These are phyloP conservation scores for Ceratobasidium sp. DNA, from an alignment of 1,284 basidiomycete genomes.

Conservation along the genomic window DNA sequence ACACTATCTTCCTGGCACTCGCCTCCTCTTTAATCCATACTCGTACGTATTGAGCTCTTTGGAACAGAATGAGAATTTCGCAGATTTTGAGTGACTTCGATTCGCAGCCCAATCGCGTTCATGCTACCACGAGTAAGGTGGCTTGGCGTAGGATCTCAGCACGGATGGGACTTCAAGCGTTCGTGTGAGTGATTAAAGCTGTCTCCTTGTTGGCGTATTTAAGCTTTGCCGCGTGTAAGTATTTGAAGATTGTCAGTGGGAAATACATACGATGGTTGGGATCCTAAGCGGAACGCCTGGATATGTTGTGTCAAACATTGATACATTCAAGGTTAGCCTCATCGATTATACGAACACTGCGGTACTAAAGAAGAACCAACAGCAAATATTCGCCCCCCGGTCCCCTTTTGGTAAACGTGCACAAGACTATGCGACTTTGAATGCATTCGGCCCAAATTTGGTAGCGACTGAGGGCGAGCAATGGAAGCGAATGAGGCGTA, in stretches of 20 bases:
- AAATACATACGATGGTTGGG: neutral
- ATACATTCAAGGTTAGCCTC: neutral
- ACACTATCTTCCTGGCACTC: neutral
- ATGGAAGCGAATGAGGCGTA: conserved; percentile 38
- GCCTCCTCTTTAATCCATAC: neutral
- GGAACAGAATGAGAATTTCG: neutral
- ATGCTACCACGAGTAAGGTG: neutral
- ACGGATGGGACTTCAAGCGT: neutral
- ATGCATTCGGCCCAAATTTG: conserved; percentile 35
- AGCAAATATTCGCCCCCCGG: conserved; percentile 14
- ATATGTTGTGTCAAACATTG: neutral
- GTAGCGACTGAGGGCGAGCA: conserved; percentile 29
- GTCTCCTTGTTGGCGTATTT: too few species aligned
- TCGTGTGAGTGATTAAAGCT: neutral
- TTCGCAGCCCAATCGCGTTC: neutral
- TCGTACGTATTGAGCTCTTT: neutral
- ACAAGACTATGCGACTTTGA: conserved; percentile 17
- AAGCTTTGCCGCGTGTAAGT: neutral
- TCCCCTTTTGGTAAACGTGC: neutral
- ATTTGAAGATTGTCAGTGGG: neutral
- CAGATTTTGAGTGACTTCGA: neutral
- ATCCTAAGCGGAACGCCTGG: neutral
- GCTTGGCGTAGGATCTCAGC: neutral
- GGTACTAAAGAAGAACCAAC: neutral
- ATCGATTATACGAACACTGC: neutral